phyloP scores from a whole-genome alignment of 352 stramenopile genomes.

The Globisporangium paddicum region DNA sequence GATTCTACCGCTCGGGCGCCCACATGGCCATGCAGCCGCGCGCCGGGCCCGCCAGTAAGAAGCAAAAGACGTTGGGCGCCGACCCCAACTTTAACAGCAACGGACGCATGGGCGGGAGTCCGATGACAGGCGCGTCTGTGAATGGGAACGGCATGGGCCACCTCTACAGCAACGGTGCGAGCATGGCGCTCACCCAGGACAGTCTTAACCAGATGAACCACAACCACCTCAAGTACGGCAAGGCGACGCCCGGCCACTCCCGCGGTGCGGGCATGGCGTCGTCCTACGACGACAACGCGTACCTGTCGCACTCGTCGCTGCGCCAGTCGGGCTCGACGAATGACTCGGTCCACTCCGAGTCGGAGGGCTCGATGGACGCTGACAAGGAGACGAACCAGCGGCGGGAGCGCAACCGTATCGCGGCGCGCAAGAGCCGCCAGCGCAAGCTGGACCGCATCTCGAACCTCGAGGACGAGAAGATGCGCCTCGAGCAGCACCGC shows the following conservation, averaged over 20 bases:
- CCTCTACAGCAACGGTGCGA: background rate
- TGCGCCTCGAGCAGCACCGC: constrained; percentile 80
- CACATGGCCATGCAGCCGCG: constrained; percentile 62
- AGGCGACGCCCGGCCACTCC: constrained; percentile 19
- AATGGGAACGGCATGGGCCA: background rate
- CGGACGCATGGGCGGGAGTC: background rate
- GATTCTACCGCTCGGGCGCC: constrained; percentile 41
- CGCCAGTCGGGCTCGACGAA: constrained; percentile 40
- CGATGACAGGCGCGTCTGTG: background rate
- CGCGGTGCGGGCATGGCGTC: constrained; percentile 22
- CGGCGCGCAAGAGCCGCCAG: constrained; percentile 75
- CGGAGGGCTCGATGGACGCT: constrained; percentile 56
- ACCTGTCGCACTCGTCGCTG: constrained; percentile 34
- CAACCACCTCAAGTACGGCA: constrained; percentile 44
- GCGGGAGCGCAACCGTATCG: constrained; percentile 83
- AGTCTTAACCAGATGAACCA: constrained; percentile 55
- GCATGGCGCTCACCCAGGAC: constrained; percentile 38
- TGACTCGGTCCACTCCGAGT: constrained; percentile 67
- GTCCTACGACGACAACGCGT: constrained; percentile 61
- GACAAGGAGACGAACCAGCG: constrained; percentile 68
- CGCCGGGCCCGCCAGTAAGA: constrained; percentile 38
- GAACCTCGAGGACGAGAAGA: constrained; percentile 85
- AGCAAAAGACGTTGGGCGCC: constrained; percentile 48
- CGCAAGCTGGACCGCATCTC: constrained; percentile 85
- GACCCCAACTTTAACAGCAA: background rate